Evolutionary conservation across 805 yeast species (phyloP), one percentile per base, ranked within the genome.

Genomic region (Saccharomyces mikatae): DNA sequence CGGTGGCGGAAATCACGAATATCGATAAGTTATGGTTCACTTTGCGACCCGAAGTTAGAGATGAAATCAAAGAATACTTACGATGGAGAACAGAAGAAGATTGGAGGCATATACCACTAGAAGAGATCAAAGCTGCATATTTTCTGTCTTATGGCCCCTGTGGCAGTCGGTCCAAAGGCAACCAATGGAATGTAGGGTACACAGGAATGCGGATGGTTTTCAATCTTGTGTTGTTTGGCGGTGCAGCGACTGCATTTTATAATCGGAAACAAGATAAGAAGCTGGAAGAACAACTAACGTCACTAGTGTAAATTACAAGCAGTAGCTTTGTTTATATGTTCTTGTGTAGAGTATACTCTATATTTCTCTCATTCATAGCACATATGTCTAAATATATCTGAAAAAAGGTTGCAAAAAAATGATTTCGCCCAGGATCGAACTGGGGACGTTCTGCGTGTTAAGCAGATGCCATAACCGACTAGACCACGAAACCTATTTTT

Each of bases 381-480:
- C 31, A 29, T 29, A 3, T 3, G 13, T 29, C 13, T 29, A 29
- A 29, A 29, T 29, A 29, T 10, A 29, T 13, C 2, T 28, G 6
- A 29, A 29, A 9, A 29, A 31, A 13, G 8, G 13, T 8, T 13
- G 6, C 36, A 62, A 75, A 76, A 69, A 70, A 70, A 63, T 90
- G 97, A 89, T 86, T 89, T 84, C 87, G 90, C 97, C 97, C 97
- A 91, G 97, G 97, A 89, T 92, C 97, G 97, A 92, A 92, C 97
- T 90, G 97, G 97, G 97, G 97, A 92, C 97, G 90, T 88, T 88
- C 94, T 89, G 96, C 97, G 97, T 91, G 97, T 91, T 89, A 91
- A 89, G 97, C 97, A 90, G 94, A 88, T 87, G 97, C 96, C 97
- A 91, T 91, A 83, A 90, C 97, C 97, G 76, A 90, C 97, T 90